Percentiles rank a stretch among this genome's conserved stretches.
phyloP scores from a whole-genome alignment of 2,329 filamentous ascomycete species.

The Calonectria multiphialidica region DNA sequence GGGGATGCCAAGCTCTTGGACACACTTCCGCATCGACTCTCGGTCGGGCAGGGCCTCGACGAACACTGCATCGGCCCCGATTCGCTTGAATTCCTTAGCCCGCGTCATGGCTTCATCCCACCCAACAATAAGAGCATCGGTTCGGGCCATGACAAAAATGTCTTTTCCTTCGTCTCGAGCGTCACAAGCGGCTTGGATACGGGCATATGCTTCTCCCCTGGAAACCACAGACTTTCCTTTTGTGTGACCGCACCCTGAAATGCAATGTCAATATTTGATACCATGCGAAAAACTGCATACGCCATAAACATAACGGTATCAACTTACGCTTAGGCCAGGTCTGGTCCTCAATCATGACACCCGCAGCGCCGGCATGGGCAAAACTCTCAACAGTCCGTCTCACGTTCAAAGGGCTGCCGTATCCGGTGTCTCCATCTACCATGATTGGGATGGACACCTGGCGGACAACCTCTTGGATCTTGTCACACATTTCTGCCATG shows the following conservation, averaged over 20 bases:
- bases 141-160: slow-evolving; percentile 59
- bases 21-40: slow-evolving; percentile 53
- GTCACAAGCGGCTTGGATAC: slow-evolving; percentile 58
- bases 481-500: slow-evolving; percentile 58
- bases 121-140: slow-evolving; percentile 55
- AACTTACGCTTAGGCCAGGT: slow-evolving; percentile 60
- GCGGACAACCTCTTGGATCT: slow-evolving; percentile 56
- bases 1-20: slow-evolving; percentile 52
- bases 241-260: slow-evolving; percentile 51
- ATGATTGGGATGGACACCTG: slow-evolving; percentile 57
- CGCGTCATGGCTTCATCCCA: slow-evolving; percentile 59
- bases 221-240: slow-evolving; percentile 60
- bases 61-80: slow-evolving; percentile 59
- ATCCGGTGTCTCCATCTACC: slow-evolving; percentile 61
- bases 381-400: slow-evolving; percentile 56
- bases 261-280: neutral
- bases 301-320: neutral
- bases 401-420: slow-evolving; percentile 61
- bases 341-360: slow-evolving; percentile 60
- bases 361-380: slow-evolving; percentile 54
- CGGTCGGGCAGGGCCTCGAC: slow-evolving; percentile 57
- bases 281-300: too few relatives aligned
- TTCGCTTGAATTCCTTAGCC: slow-evolving; percentile 53
- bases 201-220: slow-evolving; percentile 57
- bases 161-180: slow-evolving; percentile 57